A percentile compares a stretch with the other conserved stretches of the same genome.
phyloP scores from a whole-genome alignment of 1,139 yeast genomes.

The Zygosaccharomyces pseudobailii region DNA sequence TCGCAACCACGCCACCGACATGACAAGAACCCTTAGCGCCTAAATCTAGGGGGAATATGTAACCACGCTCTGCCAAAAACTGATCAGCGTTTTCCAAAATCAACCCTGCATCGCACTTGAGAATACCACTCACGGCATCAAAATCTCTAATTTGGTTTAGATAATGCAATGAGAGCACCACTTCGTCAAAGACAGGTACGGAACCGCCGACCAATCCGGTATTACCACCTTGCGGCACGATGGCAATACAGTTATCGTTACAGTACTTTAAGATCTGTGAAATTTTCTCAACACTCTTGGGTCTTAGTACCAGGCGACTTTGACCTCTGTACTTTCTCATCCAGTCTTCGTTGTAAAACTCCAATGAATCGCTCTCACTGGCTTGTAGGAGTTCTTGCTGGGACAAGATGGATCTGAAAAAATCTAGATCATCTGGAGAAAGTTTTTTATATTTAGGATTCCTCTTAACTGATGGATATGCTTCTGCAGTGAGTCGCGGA shows the following conservation, averaged over 20 bases:
- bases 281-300: slow-evolving; percentile 77
- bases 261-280: slow-evolving; percentile 75
- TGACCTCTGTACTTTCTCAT: slow-evolving; percentile 93
- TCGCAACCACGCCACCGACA: slow-evolving; percentile 92
- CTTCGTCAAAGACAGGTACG: slow-evolving; percentile 88
- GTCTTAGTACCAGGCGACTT: slow-evolving; percentile 75
- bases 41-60: slow-evolving; percentile 87
- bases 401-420: slow-evolving; percentile 55
- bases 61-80: slow-evolving; percentile 71
- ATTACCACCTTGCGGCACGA: slow-evolving; percentile 97
- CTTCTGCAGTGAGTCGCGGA: slow-evolving; percentile 53
- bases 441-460: slow-evolving; percentile 43
- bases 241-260: slow-evolving; percentile 70
- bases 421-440: slow-evolving; percentile 52
- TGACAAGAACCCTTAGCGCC: slow-evolving; percentile 98
- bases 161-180: slow-evolving; percentile 62
- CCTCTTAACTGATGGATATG: slow-evolving; percentile 53
- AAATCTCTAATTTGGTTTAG: slow-evolving; percentile 78
- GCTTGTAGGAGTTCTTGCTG: slow-evolving; percentile 46
- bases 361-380: slow-evolving; percentile 57
- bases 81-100: slow-evolving; percentile 83
- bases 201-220: slow-evolving; percentile 97
- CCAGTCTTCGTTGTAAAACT: slow-evolving; percentile 85
- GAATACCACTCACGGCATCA: slow-evolving; percentile 76
- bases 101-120: slow-evolving; percentile 88